Conservation (phyloP, 2,329 filamentous ascomycete genomes). For the Chaetomium sp. region DNA sequence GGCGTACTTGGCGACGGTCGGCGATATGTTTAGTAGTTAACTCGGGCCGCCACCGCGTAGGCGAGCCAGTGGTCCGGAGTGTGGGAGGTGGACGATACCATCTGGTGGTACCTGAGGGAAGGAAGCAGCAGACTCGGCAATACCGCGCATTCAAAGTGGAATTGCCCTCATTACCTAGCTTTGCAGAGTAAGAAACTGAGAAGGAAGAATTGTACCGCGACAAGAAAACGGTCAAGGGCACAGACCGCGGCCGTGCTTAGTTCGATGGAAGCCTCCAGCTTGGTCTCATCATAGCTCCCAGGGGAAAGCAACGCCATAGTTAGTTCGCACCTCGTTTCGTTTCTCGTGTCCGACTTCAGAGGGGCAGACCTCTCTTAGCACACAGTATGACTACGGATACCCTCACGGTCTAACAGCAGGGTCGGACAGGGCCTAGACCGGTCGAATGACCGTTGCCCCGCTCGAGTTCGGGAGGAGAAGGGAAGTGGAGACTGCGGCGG, state of each 20-base stretch:
- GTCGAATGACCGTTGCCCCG: not conserved
- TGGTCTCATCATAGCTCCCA: not conserved
- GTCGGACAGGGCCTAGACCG: not conserved
- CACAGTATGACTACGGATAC: not conserved
- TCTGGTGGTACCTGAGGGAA: not conserved
- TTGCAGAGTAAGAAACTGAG: slow-evolving; percentile 1
- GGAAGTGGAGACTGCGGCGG: not conserved
- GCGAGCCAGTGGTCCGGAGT: not conserved
- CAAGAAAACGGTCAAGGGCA: not conserved
- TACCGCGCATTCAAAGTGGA: not conserved
- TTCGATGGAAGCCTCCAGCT: not conserved
- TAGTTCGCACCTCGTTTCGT: no score
- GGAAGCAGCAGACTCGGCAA: not conserved
- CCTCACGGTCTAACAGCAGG: not conserved
- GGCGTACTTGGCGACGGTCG: slow-evolving; percentile 18
- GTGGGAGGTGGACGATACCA: slow-evolving; percentile 6
- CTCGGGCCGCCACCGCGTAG: not conserved
- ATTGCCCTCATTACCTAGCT: slow-evolving; percentile 4
- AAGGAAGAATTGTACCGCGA: not conserved
- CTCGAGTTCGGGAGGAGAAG: not conserved
- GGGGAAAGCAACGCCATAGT: no score
- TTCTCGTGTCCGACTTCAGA: no score
- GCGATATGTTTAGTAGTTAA: not conserved
- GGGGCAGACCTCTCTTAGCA: not conserved
- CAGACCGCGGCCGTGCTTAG: not conserved